Evolutionary conservation across 495 filamentous ascomycete species (phyloP).

Genomic region (Lepraria neglecta): DNA sequence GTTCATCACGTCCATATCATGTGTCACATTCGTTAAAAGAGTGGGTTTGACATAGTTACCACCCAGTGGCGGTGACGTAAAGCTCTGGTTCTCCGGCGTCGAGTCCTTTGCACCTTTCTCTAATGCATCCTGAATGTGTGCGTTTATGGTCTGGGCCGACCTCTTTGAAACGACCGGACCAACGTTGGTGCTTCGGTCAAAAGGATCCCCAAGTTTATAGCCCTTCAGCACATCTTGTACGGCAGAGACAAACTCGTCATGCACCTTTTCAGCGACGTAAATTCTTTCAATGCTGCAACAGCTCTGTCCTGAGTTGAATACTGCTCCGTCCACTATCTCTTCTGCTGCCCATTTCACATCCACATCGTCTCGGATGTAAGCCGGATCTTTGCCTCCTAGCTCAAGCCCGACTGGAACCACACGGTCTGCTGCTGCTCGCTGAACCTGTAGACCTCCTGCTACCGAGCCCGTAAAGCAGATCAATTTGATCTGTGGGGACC

Average conservation of each 20-base stretch:
- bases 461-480: slow-evolving; percentile 95
- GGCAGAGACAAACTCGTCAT: slow-evolving; percentile 72
- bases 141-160: slow-evolving; percentile 66
- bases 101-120: slow-evolving; percentile 68
- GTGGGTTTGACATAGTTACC: slow-evolving; percentile 86
- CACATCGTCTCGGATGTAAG: slow-evolving; percentile 79
- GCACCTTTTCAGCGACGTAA: slow-evolving; percentile 79
- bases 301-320: slow-evolving; percentile 96
- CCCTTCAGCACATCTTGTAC: slow-evolving; percentile 74
- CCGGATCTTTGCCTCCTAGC: slow-evolving; percentile 88
- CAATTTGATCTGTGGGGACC: slow-evolving; percentile 63
- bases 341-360: slow-evolving; percentile 84
- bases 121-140: slow-evolving; percentile 78
- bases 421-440: slow-evolving; percentile 70
- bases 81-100: slow-evolving; percentile 78
- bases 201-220: slow-evolving; percentile 84
- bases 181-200: slow-evolving; percentile 68
- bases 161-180: slow-evolving; percentile 81
- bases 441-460: slow-evolving; percentile 75
- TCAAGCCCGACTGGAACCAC: slow-evolving; percentile 81
- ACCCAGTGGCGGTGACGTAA: slow-evolving; percentile 56
- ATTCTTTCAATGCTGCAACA: slow-evolving; percentile 91
- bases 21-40: slow-evolving; percentile 72
- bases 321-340: slow-evolving; percentile 85
- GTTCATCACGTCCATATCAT: slow-evolving; percentile 83